Percentiles rank a stretch among this genome's conserved stretches.
phyloP scores from a whole-genome alignment of 2,329 filamentous ascomycete genomes.

The Penicillium paneum region DNA sequence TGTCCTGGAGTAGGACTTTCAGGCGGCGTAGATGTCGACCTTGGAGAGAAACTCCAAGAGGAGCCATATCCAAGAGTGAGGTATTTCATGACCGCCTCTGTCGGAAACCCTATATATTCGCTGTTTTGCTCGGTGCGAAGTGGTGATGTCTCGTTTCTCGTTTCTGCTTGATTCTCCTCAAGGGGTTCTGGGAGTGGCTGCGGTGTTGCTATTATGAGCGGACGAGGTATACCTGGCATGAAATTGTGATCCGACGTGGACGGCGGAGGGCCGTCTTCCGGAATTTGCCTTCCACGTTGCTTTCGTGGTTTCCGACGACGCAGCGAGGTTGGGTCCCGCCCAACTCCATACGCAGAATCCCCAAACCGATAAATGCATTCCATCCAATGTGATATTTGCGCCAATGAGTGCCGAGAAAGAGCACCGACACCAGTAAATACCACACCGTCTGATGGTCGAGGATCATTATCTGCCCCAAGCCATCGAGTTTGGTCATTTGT shows the following conservation, averaged over 20 bases:
- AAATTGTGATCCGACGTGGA: conserved; percentile 25
- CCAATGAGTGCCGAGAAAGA: conserved; percentile 67
- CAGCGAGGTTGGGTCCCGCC: conserved; percentile 69
- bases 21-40: conserved; percentile 24
- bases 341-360: conserved; percentile 77
- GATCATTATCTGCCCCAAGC: conserved; percentile 69
- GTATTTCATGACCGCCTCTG: conserved; percentile 49
- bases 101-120: conserved; percentile 34
- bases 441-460: conserved; percentile 72
- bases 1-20: conserved; percentile 26
- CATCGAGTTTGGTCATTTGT: conserved; percentile 51
- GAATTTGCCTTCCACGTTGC: conserved; percentile 21
- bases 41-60: conserved; percentile 44
- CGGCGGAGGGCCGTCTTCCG: conserved; percentile 14
- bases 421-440: conserved; percentile 80
- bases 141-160: conserved; percentile 18
- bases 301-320: conserved; percentile 48
- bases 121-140: conserved; percentile 19
- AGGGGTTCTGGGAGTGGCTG: conserved; percentile 16
- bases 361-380: conserved; percentile 83
- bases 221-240: conserved; percentile 45
- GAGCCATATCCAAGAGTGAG: conserved; percentile 51
- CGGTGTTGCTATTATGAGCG: conserved; percentile 34
- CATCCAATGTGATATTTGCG: conserved; percentile 78
- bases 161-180: conserved; percentile 10